Conservation (phyloP, 331 rosid species). For the Malus hybrid region DNA sequence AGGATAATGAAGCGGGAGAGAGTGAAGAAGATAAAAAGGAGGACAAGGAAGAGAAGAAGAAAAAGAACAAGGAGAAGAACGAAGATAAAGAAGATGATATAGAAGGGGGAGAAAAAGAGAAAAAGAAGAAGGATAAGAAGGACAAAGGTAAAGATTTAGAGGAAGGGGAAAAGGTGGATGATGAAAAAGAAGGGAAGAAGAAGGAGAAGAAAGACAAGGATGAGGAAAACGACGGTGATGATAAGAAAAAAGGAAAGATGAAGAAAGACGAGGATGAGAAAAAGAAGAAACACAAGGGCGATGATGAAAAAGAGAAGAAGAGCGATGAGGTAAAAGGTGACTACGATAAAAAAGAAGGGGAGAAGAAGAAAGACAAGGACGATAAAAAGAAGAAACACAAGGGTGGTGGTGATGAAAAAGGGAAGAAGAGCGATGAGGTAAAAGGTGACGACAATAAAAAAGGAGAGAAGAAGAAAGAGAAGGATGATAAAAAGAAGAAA, state of each 20-base stretch:
- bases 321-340: background rate
- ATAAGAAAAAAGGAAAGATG: conserved; percentile 2
- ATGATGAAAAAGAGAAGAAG: background rate
- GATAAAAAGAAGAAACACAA: background rate
- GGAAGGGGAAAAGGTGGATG: background rate
- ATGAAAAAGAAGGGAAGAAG: background rate
- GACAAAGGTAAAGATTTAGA: conserved; percentile 18
- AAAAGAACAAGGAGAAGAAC: background rate
- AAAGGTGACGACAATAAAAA: background rate
- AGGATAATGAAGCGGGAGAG: background rate
- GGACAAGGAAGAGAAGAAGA: background rate
- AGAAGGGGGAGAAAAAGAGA: conserved; percentile 12
- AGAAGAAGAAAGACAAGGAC: conserved; percentile 2
- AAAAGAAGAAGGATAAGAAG: conserved; percentile 6
- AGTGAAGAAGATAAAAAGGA: background rate
- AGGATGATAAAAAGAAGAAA: conserved; percentile 5
- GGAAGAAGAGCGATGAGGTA: background rate
- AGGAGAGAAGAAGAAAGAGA: background rate
- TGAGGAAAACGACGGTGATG: conserved; percentile 5
- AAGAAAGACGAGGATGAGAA: conserved; percentile 4
- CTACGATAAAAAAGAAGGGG: background rate
- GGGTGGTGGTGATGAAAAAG: background rate
- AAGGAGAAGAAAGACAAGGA: background rate
- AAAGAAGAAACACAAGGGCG: background rate
- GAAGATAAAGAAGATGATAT: background rate